Conservation (phyloP, 306 rosid species). For the Cucurbita ficifolia region DNA sequence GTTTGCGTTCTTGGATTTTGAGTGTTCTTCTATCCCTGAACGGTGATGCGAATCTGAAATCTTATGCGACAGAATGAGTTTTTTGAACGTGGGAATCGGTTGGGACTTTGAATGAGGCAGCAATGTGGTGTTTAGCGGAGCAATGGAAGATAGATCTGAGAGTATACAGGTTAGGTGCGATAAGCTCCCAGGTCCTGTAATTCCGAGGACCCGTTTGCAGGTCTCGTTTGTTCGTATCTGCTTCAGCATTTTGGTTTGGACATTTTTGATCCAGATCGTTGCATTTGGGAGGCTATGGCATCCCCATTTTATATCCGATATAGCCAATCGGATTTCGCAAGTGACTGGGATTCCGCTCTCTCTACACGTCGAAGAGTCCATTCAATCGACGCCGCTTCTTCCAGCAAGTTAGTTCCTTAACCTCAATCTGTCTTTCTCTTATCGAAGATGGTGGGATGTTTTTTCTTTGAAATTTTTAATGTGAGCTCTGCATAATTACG, state of each 20-base stretch:
- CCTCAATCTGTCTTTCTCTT: not conserved
- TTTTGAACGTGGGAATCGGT: not conserved
- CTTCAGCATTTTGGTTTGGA: conserved; percentile 83
- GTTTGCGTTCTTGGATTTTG: not conserved
- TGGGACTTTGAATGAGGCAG: conserved; percentile 46
- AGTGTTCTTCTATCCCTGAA: not conserved
- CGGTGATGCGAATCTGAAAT: not conserved
- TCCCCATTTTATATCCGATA: conserved; percentile 48
- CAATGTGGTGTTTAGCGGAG: conserved; percentile 50
- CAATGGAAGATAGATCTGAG: conserved; percentile 89
- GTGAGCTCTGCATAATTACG: not conserved
- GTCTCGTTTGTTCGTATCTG: conserved; percentile 77
- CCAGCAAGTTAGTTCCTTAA: conserved; percentile 51
- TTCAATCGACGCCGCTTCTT: conserved; percentile 28
- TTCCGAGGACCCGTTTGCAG: conserved; percentile 60
- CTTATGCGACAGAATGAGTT: not conserved
- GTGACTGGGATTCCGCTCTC: conserved; percentile 20
- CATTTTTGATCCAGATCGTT: conserved; percentile 75
- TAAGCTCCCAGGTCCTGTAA: conserved; percentile 53
- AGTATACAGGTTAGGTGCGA: conserved; percentile 47
- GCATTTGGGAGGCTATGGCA: conserved; percentile 78
- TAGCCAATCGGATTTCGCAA: conserved; percentile 44
- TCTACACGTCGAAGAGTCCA: conserved; percentile 7
- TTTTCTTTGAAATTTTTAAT: not conserved
- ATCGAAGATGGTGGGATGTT: not conserved